Percentiles rank a stretch among this genome's conserved stretches.
Evolutionary conservation across 2,329 filamentous ascomycete species (phyloP).

Genomic region (Cytospora chrysosperma): DNA sequence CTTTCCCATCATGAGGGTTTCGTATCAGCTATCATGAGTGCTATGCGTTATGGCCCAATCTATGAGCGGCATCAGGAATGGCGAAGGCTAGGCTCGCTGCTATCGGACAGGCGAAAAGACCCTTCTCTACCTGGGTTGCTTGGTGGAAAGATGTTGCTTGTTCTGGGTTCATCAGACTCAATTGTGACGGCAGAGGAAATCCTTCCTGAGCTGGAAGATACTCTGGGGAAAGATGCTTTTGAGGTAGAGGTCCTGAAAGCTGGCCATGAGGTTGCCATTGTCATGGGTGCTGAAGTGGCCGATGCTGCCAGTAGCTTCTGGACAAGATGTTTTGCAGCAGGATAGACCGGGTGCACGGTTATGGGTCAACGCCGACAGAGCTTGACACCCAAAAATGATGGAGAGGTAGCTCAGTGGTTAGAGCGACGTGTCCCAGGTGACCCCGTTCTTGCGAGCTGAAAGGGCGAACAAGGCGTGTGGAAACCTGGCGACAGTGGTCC

Average conservation of each 20-base stretch:
- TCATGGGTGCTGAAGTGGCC: conserved; percentile 57
- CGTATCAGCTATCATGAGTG: conserved; percentile 67
- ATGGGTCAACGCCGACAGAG: background rate
- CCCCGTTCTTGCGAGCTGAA: background rate
- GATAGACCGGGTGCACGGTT: background rate
- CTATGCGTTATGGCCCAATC: conserved; percentile 68
- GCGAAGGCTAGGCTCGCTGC: conserved; percentile 51
- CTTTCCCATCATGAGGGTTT: conserved; percentile 65
- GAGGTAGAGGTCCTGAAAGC: conserved; percentile 57
- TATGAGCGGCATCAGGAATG: conserved; percentile 63
- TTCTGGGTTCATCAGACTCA: conserved; percentile 65
- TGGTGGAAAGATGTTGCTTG: conserved; percentile 57
- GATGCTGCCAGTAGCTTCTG: conserved; percentile 38
- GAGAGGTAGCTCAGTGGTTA: conserved; percentile 1
- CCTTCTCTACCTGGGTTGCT: conserved; percentile 37
- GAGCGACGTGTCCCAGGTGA: background rate
- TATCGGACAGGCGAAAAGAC: conserved; percentile 39
- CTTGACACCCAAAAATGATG: background rate
- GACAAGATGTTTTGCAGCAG: conserved; percentile 23
- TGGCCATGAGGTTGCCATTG: conserved; percentile 70
- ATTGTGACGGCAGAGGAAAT: conserved; percentile 67
- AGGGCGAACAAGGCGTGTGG: background rate
- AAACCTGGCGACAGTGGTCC: conserved; percentile 4
- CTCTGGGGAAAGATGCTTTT: conserved; percentile 57
- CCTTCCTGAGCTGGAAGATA: conserved; percentile 56